Conservation (phyloP, 2,329 filamentous ascomycete genomes). For the Gaeumannomyces sp. region DNA sequence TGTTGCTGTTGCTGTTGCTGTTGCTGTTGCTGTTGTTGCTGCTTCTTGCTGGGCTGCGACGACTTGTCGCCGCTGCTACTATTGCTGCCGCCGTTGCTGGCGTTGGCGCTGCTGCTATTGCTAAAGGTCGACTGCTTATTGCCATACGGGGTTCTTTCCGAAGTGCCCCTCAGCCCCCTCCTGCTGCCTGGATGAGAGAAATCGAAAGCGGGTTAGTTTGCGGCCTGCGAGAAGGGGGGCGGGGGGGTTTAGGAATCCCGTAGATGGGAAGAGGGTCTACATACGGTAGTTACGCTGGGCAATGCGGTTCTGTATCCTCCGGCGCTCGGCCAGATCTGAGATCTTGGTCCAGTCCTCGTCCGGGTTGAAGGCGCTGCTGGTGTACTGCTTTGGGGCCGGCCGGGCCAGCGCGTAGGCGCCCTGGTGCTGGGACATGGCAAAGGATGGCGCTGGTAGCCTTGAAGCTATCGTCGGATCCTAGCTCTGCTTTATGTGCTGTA, state of each 20-base stretch:
- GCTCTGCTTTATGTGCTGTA: too few relatives aligned
- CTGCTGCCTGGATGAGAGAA: conserved; percentile 59
- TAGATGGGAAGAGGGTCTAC: conserved; percentile 16
- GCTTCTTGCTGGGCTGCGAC: conserved; percentile 12
- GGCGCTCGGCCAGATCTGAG: conserved; percentile 87
- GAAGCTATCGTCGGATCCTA: too few relatives aligned
- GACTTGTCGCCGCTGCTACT: conserved; percentile 14
- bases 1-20: conserved; percentile 39
- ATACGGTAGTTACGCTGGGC: conserved; percentile 94
- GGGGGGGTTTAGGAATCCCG: background rate
- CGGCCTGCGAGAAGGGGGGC: background rate
- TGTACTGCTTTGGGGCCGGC: conserved; percentile 59
- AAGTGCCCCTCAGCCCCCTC: conserved; percentile 68
- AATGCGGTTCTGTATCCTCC: conserved; percentile 95
- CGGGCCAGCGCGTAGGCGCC: conserved; percentile 27
- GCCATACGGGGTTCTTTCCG: conserved; percentile 21
- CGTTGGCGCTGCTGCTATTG: conserved; percentile 35
- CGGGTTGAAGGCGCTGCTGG: conserved; percentile 91
- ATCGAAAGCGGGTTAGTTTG: background rate
- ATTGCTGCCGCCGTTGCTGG: conserved; percentile 10
- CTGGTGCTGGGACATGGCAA: conserved; percentile 36
- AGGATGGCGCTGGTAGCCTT: conserved; percentile 14
- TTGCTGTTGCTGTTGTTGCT: conserved; percentile 32
- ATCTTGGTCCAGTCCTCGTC: conserved; percentile 99
- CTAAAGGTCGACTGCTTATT: conserved; percentile 27